Percentiles rank a stretch among this genome's conserved stretches.
Conservation (phyloP, 2,329 filamentous ascomycete species). For the Arthroderma uncinatum region DNA sequence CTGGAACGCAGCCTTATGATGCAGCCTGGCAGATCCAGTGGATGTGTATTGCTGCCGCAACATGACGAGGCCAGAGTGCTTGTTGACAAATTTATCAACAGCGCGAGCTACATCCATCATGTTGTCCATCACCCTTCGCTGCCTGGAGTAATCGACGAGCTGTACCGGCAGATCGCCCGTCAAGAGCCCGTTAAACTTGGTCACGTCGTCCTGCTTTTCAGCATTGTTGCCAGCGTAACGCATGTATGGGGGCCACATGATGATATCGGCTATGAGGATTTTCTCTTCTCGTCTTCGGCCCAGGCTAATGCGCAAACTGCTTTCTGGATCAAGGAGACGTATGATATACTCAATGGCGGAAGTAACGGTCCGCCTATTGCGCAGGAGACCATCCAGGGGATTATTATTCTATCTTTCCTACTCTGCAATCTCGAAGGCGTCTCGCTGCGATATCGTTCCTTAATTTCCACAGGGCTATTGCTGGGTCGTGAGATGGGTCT, state of each 20-base stretch:
- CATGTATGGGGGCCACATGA: not conserved
- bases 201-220: not conserved
- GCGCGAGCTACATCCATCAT: not conserved
- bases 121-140: not conserved
- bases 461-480: not conserved
- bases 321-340: not conserved
- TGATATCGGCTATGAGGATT: not conserved
- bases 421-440: not conserved
- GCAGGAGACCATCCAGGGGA: not conserved
- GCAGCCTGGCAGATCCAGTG: not conserved
- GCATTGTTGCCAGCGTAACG: not conserved
- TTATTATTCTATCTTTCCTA: not conserved
- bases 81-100: not conserved
- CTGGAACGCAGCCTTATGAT: not conserved
- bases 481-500: not conserved
- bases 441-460: not conserved
- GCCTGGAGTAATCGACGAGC: not conserved
- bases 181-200: not conserved
- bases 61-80: not conserved
- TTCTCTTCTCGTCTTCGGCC: not conserved
- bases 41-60: not conserved
- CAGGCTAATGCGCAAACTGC: not conserved
- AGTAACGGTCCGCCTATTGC: not conserved
- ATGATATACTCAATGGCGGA: not conserved
- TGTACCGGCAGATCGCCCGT: not conserved